Base-by-base conservation (phyloP, 148 eudicot species). In the Linanthus parryae region DNA sequence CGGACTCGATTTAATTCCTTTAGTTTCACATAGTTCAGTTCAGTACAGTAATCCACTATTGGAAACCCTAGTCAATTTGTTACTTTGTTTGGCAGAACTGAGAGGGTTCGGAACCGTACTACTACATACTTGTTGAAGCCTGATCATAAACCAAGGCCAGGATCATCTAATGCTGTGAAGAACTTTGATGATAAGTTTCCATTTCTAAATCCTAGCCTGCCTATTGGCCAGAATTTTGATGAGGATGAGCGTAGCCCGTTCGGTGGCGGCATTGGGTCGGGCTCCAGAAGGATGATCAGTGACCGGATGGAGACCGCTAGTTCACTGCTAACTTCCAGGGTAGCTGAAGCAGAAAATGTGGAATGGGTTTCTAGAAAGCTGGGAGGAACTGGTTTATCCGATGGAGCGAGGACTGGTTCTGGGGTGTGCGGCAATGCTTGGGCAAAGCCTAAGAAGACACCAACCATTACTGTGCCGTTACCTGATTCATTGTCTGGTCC, bases 161-260 rank as follows among this genome's bases (percentile, higher is more conserved):
- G 80, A 5, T 88, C 96, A 0, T 80, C 89, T 7, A 85, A 86
- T 56, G 60, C 94, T 1, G 74, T 67, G 39, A 66, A 89, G 40
- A 76, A 36, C 65, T 73, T 67, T 26, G 78, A 85, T 54, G 87
- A 82, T 24, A 84, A 80, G 66, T 45, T 79, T 0, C 77, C 84
- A 10, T 84, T 89, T 63, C 60, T 89, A 0, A 62, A 37, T 27
- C 69, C 58, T 29, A 63, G 39, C 52, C 64, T 51, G 2, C 70
- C 61, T 24, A 84, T 88, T 65, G 97, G 94, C 36, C 76, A 94
- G 34, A 76, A 84, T 64, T 88, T 88, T 30, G 94, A 88, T 47
- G 97, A 88, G 66, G 97, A 88, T 63, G 97, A 88, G 62, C 56
- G 94, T 49, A 88, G 77, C 55, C 96, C 96, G 4, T 73, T 84